Evolutionary conservation across 1,284 basidiomycete genomes (phyloP), one percentile per base, ranked within the genome.

Genomic region (Vanrija pseudolonga): DNA sequence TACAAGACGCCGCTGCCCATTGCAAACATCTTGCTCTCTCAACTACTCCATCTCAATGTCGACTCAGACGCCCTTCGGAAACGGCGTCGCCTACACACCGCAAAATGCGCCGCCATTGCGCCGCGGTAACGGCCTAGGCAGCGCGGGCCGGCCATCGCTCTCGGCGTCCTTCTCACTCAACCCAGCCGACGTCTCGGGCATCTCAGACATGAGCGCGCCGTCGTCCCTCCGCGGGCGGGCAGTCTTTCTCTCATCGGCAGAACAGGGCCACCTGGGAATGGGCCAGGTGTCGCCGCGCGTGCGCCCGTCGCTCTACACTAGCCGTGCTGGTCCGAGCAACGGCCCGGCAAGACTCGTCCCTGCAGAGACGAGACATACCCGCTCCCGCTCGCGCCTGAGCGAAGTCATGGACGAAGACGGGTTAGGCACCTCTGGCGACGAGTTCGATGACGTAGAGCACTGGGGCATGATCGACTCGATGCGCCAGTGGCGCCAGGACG

Each of bases 401-500:
- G 52, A 47, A 40, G 61, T 37, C 66, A 69, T 12, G 79, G 83
- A 83, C 43, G 83, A 83, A 43, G 84, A 84, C 28, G 74, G 9
- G 32, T 12, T 32, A 2, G 32, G 32, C 9, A 32, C 32, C 32
- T 32, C 32, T 9, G 14, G 72, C 0, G 80, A 81, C 36, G 64
- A 63, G 4, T 59, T 60, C 14, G 84, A 82, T 7, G 80, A 83
- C 39, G 85, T 87, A 3, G 60, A 58, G n/a, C 62, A 56, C 61
- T 91, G 88, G 88, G 83, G 83, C 2, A 86, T 90, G 80, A 84
- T 97, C 5, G 91, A 96, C 71, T 84, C 92, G n/a, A 93, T 99
- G 86, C 82, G 96, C 52, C 76, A 91, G 41, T 98, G 96, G 96
- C 80, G 96, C 48, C 91, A 98, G 70, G 96, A 98, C 77, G 95